Base-by-base conservation (phyloP, 2,329 filamentous ascomycete species). In the Aspergillus neotritici region DNA sequence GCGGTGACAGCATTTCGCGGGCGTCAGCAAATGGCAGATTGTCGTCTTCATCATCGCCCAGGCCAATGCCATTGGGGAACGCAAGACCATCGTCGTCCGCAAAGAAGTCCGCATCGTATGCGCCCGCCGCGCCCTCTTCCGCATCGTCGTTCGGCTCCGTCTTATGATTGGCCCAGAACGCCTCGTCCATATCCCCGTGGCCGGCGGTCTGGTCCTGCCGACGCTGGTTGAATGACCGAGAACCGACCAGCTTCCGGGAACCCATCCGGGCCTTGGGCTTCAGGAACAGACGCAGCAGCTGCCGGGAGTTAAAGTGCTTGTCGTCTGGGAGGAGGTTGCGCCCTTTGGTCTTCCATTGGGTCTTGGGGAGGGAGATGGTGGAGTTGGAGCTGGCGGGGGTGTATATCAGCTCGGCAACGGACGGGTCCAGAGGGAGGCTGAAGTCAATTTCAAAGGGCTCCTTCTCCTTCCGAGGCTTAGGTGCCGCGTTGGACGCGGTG, bases 71-170 rank as follows among this genome's bases (percentile, higher is more conserved):
- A 41, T 71, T 68, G 28, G 70, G 69, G 53, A 72, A 72, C 12
- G 68, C 65, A 40, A 71, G 60, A 7, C 69, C 70, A 50, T 74
- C 71, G 58, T 97, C 93, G 57, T 93, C 85, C 10, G 68, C 69
- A 73, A 97, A 98, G 77, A 97, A 98, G 66, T 97, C 86, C 46
- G 93, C 91, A 63, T 97, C 89, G 66, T 97, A 98, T 61, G 94
- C 84, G 48, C 90, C 90, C 3, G 77, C 76, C 31, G 69, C 76
- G 3, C 73, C 77, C 34, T 81, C 80, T 16, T 84, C 82, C 39
- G 62, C 53, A 15, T 56, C 46, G 50, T 62, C 57, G 34, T 62
- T 82, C 63, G 79, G 86, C 68, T 77, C 82, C 32, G 52, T 63
- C 57, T 60, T 69, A 46, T 67, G 67, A 33, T 79, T 77, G 4